phyloP scores from a whole-genome alignment of 2,329 filamentous ascomycete species.

The Chrysoporthe deuterocubensis region DNA sequence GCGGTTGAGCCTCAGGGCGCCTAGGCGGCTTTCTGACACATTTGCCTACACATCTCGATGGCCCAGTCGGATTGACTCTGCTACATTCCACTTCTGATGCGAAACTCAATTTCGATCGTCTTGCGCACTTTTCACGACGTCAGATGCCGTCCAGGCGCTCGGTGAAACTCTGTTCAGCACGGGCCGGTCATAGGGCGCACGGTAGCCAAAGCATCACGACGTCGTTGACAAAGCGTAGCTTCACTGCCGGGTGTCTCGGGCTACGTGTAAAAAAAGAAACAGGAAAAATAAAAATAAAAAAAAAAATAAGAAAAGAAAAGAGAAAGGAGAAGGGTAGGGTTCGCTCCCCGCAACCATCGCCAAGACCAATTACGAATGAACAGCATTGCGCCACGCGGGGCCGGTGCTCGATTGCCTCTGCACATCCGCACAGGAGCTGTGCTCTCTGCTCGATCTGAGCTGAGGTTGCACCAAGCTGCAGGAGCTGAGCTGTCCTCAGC shows the following conservation, averaged over 20 bases:
- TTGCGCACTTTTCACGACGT: neutral
- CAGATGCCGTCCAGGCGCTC: neutral
- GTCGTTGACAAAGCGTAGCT: neutral
- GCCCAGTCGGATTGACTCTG: neutral
- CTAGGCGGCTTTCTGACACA: neutral
- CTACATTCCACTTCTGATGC: neutral
- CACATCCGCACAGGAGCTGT: neutral
- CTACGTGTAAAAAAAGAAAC: neutral
- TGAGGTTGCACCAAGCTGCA: constrained; percentile 11
- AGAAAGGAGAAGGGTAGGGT: neutral
- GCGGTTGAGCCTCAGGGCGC: neutral
- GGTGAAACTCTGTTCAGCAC: constrained; percentile 3
- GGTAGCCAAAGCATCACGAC: neutral
- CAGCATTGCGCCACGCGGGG: too few relatives aligned
- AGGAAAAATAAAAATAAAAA: neutral
- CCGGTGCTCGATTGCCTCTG: neutral
- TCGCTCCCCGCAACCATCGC: neutral
- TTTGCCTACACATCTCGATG: neutral
- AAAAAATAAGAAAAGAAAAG: neutral
- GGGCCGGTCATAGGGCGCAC: neutral
- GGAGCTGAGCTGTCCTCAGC: constrained; percentile 8
- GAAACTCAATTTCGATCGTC: neutral
- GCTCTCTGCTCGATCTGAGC: neutral
- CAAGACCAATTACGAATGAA: neutral
- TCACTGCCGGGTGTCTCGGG: too few relatives aligned